Evolutionary conservation across 73 alveolate genomes (phyloP), one percentile per base, ranked within the genome.

Genomic region (Paraurostyla sp.): DNA sequence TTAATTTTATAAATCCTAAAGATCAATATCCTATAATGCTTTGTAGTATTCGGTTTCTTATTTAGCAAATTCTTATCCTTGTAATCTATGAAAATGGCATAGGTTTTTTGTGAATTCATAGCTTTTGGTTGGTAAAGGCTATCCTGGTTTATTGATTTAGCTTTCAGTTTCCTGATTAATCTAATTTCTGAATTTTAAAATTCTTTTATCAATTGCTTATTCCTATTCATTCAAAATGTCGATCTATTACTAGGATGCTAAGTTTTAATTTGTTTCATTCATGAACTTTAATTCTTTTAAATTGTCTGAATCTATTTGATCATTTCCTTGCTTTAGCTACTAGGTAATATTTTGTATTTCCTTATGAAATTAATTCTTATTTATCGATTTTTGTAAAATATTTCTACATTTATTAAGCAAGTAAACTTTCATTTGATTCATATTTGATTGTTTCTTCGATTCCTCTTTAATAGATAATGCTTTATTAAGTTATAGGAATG

Each of bases 21-120:
- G n/a, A 51, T 78, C 50, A 13, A 78, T 32, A 6, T 49, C 11
- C 0, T 30, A n/a, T 16, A 78, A 35, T 46, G 4, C 27, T 40
- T 78, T 29, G 78, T 51, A 78, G 27, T 18, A 73, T 50, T 73
- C 87, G 33, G 30, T 45, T 78, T 51, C 78, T 35, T 27, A 33
- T 0, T 51, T 3, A 36, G 16, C 3, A 38, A 13, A 13, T 46
- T 50, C 51, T 3, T 75, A 46, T 18, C n/a, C 56, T 20, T 25
- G 42, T 40, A 35, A 71, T 54, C 89, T 78, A 52, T 78, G 42
- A n/a, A 78, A 32, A 35, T 78, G 89, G 29, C 89, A 78, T 22
- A 78, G 89, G 35, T 50, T 78, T 29, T 42, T 51, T 35, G 69
- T 35, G 29, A 49, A 78, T 13, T 78, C 71, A 78, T 43, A 51